Evolutionary conservation across 805 yeast genomes (phyloP).

Genomic region (Candida sithepensis): DNA sequence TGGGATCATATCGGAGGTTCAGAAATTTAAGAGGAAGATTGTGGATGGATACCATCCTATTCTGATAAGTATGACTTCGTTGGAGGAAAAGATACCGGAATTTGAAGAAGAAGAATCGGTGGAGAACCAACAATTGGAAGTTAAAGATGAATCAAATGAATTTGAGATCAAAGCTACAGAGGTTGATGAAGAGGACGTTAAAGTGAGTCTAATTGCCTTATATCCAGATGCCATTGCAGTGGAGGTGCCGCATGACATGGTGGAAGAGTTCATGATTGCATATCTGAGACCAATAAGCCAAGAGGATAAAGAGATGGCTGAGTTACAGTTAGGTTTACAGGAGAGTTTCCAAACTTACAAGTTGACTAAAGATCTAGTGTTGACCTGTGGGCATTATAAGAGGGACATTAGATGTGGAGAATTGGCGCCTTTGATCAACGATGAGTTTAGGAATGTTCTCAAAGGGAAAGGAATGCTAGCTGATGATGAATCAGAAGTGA

Average conservation of each 20-base stretch:
- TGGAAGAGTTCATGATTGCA: slow-evolving; percentile 37
- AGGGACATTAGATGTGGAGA: slow-evolving; percentile 67
- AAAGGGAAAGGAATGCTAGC: slow-evolving; percentile 29
- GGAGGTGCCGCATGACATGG: slow-evolving; percentile 28
- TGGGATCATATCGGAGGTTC: slow-evolving; percentile 40
- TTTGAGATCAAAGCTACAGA: no score
- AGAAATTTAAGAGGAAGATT: slow-evolving; percentile 29
- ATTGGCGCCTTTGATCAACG: slow-evolving; percentile 53
- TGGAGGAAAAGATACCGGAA: slow-evolving; percentile 15
- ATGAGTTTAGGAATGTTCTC: slow-evolving; percentile 48
- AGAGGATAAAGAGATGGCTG: slow-evolving; percentile 6
- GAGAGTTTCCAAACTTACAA: slow-evolving; percentile 9
- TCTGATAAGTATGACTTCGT: slow-evolving; percentile 42
- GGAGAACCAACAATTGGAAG: neutral
- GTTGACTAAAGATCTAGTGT: slow-evolving; percentile 33
- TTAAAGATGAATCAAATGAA: no score
- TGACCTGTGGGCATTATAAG: slow-evolving; percentile 64
- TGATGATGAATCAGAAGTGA: slow-evolving; percentile 3
- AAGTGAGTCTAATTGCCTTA: slow-evolving; percentile 27
- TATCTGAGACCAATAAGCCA: slow-evolving; percentile 37
- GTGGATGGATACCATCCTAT: slow-evolving; percentile 48
- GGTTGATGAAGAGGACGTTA: no score
- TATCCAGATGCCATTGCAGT: slow-evolving; percentile 52
- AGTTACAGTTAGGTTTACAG: slow-evolving; percentile 4
- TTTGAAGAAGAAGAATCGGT: neutral